Percentiles rank a stretch among this genome's conserved stretches.
These are phyloP conservation scores for Suillus bovinus DNA, from an alignment of 768 basidiomycete genomes.

Conservation along the genomic window DNA sequence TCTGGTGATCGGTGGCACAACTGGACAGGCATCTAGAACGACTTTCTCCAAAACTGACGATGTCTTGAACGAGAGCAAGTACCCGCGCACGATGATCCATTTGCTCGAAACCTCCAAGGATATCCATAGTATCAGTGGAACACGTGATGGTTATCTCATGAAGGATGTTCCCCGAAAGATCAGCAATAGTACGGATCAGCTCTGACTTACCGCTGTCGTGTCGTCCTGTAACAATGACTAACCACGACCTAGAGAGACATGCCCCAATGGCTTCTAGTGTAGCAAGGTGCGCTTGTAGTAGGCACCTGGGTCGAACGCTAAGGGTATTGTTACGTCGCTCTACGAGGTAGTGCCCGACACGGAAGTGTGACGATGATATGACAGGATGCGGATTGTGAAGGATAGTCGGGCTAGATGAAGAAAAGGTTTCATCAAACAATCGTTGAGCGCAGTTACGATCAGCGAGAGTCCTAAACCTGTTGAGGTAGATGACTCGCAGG, in stretches of 20 bases:
- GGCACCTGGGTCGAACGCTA: constrained; percentile 43
- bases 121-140: constrained; percentile 90
- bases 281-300: constrained; percentile 63
- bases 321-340: constrained; percentile 34
- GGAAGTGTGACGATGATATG: constrained; percentile 48
- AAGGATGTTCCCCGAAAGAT: constrained; percentile 65
- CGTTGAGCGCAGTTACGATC: constrained; percentile 58
- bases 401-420: constrained; percentile 32
- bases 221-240: constrained; percentile 83
- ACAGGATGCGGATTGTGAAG: constrained; percentile 38
- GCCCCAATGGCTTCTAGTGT: constrained; percentile 75
- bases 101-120: constrained; percentile 96
- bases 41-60: constrained; percentile 39
- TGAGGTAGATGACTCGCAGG: constrained; percentile 74
- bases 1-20: constrained; percentile 20
- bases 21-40: constrained; percentile 37
- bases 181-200: constrained; percentile 68
- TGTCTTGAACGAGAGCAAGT: constrained; percentile 39
- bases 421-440: constrained; percentile 59
- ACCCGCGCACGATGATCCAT: constrained; percentile 54
- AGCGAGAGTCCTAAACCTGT: constrained; percentile 75
- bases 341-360: constrained; percentile 63
- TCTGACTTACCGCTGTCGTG: constrained; percentile 78
- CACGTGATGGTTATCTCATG: constrained; percentile 78
- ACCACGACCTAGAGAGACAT: constrained; percentile 77